Conservation (phyloP, 345 rosid species). For the Lumnitzera littorea region DNA sequence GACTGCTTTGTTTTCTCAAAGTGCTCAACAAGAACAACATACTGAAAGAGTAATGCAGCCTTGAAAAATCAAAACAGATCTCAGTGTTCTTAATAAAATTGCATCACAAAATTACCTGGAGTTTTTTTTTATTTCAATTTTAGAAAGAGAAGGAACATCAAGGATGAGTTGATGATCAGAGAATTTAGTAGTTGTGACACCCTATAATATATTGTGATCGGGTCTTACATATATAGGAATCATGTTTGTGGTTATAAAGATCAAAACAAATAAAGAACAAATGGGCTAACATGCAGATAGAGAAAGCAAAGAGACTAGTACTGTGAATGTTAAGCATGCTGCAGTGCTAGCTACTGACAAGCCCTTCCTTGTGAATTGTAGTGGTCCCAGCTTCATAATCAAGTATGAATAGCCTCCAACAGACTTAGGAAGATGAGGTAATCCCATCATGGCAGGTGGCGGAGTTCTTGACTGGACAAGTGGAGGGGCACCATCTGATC, state of each 20-base stretch:
- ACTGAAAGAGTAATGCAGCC: not conserved
- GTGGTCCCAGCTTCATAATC: slow-evolving; percentile 75
- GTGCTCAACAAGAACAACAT: too few relatives aligned
- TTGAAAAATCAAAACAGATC: not conserved
- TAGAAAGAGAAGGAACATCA: not conserved
- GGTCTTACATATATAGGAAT: too few relatives aligned
- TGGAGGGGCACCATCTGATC: slow-evolving; percentile 78
- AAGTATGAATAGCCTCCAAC: slow-evolving; percentile 69
- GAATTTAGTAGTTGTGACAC: too few relatives aligned
- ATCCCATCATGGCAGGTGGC: slow-evolving; percentile 48
- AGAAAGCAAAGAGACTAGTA: slow-evolving; percentile 28
- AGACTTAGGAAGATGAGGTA: slow-evolving; percentile 71
- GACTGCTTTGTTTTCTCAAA: not conserved
- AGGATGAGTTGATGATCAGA: too few relatives aligned
- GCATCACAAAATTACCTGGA: not conserved
- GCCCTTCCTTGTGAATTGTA: slow-evolving; percentile 86
- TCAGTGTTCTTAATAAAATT: not conserved
- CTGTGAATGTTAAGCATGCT: slow-evolving; percentile 82
- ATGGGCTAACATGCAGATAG: not conserved
- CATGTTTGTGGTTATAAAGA: not conserved
- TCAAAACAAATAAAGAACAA: not conserved
- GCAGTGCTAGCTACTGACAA: slow-evolving; percentile 94
- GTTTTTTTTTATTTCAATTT: not conserved
- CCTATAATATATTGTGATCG: too few relatives aligned
- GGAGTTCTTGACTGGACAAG: slow-evolving; percentile 85